phyloP scores from a whole-genome alignment of 2,329 filamentous ascomycete species.

The Cladophialophora chaetospira region DNA sequence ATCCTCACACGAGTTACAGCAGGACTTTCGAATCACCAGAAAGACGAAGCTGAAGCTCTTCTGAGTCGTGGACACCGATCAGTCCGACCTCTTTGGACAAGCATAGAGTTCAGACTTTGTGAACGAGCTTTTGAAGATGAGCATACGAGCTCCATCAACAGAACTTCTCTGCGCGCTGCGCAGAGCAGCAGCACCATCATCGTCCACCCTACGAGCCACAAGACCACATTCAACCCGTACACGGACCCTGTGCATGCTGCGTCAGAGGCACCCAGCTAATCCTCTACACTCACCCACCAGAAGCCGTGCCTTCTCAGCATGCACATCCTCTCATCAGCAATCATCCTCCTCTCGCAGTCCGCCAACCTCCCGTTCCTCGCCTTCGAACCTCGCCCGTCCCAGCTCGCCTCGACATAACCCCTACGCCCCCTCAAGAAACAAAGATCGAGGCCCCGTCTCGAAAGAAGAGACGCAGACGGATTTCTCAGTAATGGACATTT shows the following conservation, averaged over 20 bases:
- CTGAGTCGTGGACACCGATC: too few species aligned
- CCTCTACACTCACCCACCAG: not conserved
- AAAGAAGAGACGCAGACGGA: constrained; percentile 68
- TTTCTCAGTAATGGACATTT: constrained; percentile 75
- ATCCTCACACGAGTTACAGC: too few species aligned
- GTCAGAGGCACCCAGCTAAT: not conserved
- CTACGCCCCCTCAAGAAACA: constrained; percentile 44
- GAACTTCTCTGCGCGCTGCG: constrained; percentile 48
- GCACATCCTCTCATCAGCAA: not conserved
- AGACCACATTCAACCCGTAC: too few species aligned
- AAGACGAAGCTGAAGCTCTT: too few species aligned
- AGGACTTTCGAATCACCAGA: too few species aligned
- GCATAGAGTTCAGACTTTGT: too few species aligned
- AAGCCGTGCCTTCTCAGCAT: not conserved
- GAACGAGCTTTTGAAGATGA: too few species aligned
- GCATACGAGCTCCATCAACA: constrained; percentile 40
- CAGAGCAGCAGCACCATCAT: constrained; percentile 30
- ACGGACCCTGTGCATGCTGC: not conserved
- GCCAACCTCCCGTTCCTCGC: not conserved
- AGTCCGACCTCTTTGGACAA: too few species aligned
- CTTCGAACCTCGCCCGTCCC: not conserved
- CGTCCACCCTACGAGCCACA: not conserved
- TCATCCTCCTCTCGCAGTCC: not conserved
- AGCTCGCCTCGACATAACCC: constrained; percentile 16
- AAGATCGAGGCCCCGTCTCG: constrained; percentile 62